A percentile compares a stretch with the other conserved stretches of the same genome.
These are phyloP conservation scores for Xylaria palmicola DNA, from an alignment of 495 filamentous ascomycete species.

Conservation along the genomic window DNA sequence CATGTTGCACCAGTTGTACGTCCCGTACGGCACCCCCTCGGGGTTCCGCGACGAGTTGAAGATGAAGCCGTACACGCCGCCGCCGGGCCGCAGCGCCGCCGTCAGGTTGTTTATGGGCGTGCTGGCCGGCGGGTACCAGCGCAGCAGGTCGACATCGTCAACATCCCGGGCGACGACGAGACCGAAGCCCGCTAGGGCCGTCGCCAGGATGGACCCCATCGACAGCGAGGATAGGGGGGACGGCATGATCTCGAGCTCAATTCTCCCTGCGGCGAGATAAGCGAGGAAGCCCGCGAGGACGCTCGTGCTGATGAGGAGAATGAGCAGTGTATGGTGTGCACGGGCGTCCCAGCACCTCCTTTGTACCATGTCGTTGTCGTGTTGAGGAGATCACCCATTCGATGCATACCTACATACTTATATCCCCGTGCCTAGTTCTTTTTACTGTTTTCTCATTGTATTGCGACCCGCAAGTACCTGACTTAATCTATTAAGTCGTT, in stretches of 20 bases:
- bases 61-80: conserved; percentile 61
- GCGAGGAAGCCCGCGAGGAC: background rate
- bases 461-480: too few species aligned
- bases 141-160: conserved; percentile 41
- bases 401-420: too few species aligned
- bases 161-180: background rate
- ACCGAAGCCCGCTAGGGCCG: background rate
- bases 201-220: background rate
- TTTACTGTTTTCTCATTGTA: too few species aligned
- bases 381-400: background rate
- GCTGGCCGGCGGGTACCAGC: conserved; percentile 58
- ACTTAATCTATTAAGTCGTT: background rate
- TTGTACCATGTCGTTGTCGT: background rate
- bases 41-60: conserved; percentile 58
- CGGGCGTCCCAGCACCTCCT: background rate
- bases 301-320: background rate
- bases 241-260: background rate
- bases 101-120: conserved; percentile 58
- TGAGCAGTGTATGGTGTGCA: background rate
- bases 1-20: conserved; percentile 77
- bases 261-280: background rate
- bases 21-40: conserved; percentile 47
- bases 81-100: conserved; percentile 46
- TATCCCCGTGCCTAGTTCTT: too few species aligned
- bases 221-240: background rate